A percentile compares a stretch with the other conserved stretches of the same genome.
phyloP scores from a whole-genome alignment of 805 yeast species.

The Komagataella populi region DNA sequence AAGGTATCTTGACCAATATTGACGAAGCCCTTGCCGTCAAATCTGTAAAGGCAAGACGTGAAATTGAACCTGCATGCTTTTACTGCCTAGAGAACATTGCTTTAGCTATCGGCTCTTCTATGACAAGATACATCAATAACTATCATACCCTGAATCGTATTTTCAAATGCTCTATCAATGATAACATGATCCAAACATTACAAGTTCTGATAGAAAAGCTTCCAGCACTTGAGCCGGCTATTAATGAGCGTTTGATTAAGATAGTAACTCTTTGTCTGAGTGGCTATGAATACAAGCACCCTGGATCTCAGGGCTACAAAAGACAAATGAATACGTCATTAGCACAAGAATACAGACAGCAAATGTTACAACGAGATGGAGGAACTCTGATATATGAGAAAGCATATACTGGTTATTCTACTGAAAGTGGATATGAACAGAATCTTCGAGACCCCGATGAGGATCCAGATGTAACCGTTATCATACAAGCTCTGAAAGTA shows the following conservation, averaged over 20 bases:
- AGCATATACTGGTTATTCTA: neutral
- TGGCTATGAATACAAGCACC: slow-evolving; percentile 70
- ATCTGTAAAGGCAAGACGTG: slow-evolving; percentile 47
- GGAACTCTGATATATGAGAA: slow-evolving; percentile 9
- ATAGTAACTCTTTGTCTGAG: slow-evolving; percentile 63
- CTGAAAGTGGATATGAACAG: neutral
- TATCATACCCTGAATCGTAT: slow-evolving; percentile 64
- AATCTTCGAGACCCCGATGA: neutral
- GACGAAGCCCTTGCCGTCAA: slow-evolving; percentile 64
- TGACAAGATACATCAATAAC: slow-evolving; percentile 76
- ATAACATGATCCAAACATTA: slow-evolving; percentile 66
- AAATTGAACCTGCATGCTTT: slow-evolving; percentile 74
- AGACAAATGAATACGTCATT: slow-evolving; percentile 43
- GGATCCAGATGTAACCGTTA: slow-evolving; percentile 25
- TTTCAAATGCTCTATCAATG: slow-evolving; percentile 73
- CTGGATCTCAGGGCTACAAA: slow-evolving; percentile 70
- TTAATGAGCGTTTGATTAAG: slow-evolving; percentile 60
- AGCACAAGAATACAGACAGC: slow-evolving; percentile 69
- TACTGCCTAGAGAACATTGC: slow-evolving; percentile 83
- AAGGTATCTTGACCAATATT: slow-evolving; percentile 74
- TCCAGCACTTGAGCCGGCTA: slow-evolving; percentile 66
- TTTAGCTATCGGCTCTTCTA: slow-evolving; percentile 82
- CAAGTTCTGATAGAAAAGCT: slow-evolving; percentile 54
- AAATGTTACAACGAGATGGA: slow-evolving; percentile 61
- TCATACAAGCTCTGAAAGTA: slow-evolving; percentile 71